Percentiles rank a stretch among this genome's conserved stretches.
These are phyloP conservation scores for Sarcodon sp. DNA, from an alignment of 768 basidiomycete genomes.

Conservation along the genomic window DNA sequence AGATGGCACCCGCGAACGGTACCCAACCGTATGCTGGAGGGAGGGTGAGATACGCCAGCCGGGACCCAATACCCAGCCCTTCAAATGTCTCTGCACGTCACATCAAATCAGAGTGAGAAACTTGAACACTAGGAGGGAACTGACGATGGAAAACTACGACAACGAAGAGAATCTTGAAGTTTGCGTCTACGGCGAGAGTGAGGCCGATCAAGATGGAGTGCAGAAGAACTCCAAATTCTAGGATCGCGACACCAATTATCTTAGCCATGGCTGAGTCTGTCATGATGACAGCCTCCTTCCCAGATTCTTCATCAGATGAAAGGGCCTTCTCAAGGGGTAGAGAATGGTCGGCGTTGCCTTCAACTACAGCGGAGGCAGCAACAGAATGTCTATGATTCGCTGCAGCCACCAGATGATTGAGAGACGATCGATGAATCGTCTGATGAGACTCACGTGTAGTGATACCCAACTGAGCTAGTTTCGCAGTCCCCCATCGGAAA, in stretches of 20 bases:
- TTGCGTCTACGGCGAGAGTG: slow-evolving; percentile 77
- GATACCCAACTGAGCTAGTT: slow-evolving; percentile 53
- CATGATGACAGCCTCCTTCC: slow-evolving; percentile 4
- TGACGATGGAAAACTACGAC: slow-evolving; percentile 88
- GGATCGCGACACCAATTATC: slow-evolving; percentile 75
- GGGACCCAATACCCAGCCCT: slow-evolving; percentile 85
- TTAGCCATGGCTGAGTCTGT: slow-evolving; percentile 45
- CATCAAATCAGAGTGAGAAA: not conserved
- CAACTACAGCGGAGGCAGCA: no score
- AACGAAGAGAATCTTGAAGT: slow-evolving; percentile 78
- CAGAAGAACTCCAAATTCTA: slow-evolving; percentile 88
- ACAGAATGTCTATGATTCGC: slow-evolving; percentile 23
- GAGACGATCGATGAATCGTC: not conserved
- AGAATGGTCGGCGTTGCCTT: no score
- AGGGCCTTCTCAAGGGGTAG: no score
- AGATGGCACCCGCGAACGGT: slow-evolving; percentile 42
- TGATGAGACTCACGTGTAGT: slow-evolving; percentile 33
- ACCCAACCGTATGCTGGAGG: slow-evolving; percentile 40
- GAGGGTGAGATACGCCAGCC: slow-evolving; percentile 66
- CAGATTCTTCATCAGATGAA: slow-evolving; percentile 16
- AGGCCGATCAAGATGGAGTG: slow-evolving; percentile 84
- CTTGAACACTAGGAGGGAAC: slow-evolving; percentile 16
- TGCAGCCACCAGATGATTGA: slow-evolving; percentile 24
- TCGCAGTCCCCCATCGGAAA: slow-evolving; percentile 75
- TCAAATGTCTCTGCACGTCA: slow-evolving; percentile 73